Conservation (phyloP, 371 early-diverging fungal genomes). For the Mortierella sp. region DNA sequence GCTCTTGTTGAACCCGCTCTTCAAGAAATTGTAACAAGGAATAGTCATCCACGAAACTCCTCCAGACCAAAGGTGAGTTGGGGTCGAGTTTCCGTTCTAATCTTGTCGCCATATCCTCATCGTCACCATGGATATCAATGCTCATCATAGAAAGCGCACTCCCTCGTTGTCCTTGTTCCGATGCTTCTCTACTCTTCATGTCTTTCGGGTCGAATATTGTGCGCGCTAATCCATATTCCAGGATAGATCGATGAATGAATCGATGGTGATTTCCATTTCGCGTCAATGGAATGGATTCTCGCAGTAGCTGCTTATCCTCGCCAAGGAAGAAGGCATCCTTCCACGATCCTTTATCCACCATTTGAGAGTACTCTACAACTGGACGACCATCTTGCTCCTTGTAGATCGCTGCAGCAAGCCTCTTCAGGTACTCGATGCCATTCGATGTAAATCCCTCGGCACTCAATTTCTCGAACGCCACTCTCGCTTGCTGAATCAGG, state of each 20-base stretch:
- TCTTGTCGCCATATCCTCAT: too few relatives aligned
- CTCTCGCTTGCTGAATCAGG: neutral
- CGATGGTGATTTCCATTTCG: too few relatives aligned
- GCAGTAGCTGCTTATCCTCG: neutral
- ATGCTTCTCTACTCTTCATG: too few relatives aligned
- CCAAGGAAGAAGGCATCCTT: too few relatives aligned
- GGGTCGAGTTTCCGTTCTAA: too few relatives aligned
- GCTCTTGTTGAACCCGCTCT: too few relatives aligned
- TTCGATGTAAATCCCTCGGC: neutral
- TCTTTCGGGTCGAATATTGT: constrained; percentile 5
- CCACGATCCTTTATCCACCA: neutral
- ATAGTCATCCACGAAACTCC: too few relatives aligned
- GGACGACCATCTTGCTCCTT: neutral
- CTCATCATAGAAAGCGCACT: too few relatives aligned
- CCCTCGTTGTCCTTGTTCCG: too few relatives aligned
- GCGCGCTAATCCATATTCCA: neutral
- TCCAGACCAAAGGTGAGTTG: too few relatives aligned
- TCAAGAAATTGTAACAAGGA: too few relatives aligned
- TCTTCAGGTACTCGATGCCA: neutral
- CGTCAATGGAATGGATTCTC: neutral
- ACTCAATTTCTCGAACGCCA: neutral
- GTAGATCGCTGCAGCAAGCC: constrained; percentile 4
- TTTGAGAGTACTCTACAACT: neutral
- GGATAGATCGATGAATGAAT: constrained; percentile 10
- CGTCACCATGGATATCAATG: too few relatives aligned